These are phyloP conservation scores for Ligustrum vulgare DNA, from an alignment of 257 asterid species.

Conservation along the genomic window DNA sequence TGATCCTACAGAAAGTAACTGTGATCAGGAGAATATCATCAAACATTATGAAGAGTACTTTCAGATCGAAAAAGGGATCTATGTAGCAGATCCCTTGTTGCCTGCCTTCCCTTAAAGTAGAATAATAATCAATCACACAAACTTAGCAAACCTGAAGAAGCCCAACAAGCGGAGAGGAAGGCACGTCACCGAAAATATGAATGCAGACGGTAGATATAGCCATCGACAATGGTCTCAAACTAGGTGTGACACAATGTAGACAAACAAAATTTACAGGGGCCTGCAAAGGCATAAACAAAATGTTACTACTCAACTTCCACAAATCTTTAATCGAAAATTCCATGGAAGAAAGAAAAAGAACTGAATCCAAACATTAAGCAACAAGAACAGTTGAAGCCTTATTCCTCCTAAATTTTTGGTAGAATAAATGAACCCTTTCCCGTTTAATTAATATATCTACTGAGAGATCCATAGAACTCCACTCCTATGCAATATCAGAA, in stretches of 20 bases:
- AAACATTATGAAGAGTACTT: neutral
- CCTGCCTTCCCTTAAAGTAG: neutral
- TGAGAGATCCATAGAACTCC: neutral
- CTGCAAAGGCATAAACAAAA: slow-evolving; percentile 37
- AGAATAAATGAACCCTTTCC: neutral
- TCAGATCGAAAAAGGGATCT: neutral
- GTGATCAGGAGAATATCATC: neutral
- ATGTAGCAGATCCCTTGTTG: neutral
- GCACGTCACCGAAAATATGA: slow-evolving; percentile 92
- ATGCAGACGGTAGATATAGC: slow-evolving; percentile 81
- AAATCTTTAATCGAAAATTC: neutral
- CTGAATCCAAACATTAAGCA: neutral
- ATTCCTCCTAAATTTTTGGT: neutral
- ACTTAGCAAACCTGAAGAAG: slow-evolving; percentile 71
- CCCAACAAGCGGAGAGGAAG: slow-evolving; percentile 94
- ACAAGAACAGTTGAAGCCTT: neutral
- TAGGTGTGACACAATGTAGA: slow-evolving; percentile 83
- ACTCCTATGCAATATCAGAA: neutral
- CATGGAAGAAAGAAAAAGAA: neutral
- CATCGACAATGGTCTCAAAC: slow-evolving; percentile 82
- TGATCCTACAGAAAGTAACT: slow-evolving; percentile 57
- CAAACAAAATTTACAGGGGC: slow-evolving; percentile 92
- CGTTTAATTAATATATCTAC: neutral
- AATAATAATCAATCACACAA: neutral
- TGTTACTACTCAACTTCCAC: neutral